Conservation (phyloP, 1,284 basidiomycete genomes). For the Apiotrichum sp. region DNA sequence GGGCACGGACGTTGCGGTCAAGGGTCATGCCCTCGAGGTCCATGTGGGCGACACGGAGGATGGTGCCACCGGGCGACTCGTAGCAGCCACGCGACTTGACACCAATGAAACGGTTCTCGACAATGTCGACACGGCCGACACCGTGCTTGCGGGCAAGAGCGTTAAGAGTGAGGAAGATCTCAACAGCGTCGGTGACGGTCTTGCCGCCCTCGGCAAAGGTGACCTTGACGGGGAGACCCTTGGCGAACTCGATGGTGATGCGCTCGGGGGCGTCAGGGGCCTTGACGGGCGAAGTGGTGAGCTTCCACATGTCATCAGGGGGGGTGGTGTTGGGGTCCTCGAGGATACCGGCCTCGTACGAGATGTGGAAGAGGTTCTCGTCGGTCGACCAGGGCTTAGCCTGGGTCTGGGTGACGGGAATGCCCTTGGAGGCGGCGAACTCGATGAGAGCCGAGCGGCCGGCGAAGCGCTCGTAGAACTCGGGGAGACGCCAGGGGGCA, state of each 20-base stretch:
- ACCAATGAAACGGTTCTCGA: conserved; percentile 98
- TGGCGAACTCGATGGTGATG: conserved; percentile 76
- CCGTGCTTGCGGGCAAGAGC: conserved; percentile 89
- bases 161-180: conserved; percentile 91
- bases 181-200: conserved; percentile 80
- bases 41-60: conserved; percentile 90
- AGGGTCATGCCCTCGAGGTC: conserved; percentile 96
- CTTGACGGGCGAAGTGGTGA: conserved; percentile 75
- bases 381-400: conserved; percentile 99
- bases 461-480: conserved; percentile 96
- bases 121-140: conserved; percentile 94
- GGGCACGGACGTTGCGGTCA: conserved; percentile 90
- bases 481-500: conserved; percentile 94
- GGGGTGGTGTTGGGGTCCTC: conserved; percentile 95
- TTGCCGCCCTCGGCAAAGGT: conserved; percentile 51
- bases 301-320: conserved; percentile 99
- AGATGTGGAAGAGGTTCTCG: conserved; percentile 99
- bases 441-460: conserved; percentile 88
- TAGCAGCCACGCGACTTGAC: conserved; percentile 99
- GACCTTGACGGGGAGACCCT: conserved; percentile 79
- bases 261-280: conserved; percentile 77
- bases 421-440: conserved; percentile 81
- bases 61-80: conserved; percentile 93
- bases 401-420: conserved; percentile 91
- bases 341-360: conserved; percentile 97